Percentiles rank a stretch among this genome's conserved stretches.
phyloP scores from a whole-genome alignment of 805 yeast species.

The Tetrapisispora nanseiensis region DNA sequence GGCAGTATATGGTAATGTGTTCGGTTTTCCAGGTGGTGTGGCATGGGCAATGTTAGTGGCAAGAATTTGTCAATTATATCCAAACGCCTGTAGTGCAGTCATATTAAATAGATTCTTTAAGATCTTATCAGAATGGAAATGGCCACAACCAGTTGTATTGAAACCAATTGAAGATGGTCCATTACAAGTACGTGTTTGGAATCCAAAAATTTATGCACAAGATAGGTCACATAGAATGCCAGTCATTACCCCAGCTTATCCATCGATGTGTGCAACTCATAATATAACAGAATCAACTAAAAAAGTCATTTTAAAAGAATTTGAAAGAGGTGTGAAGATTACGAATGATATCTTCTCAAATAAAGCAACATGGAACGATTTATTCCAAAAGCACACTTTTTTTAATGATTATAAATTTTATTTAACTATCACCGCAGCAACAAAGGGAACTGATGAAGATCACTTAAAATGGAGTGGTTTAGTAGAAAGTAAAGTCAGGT shows the following conservation, averaged over 20 bases:
- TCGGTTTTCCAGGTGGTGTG: constrained; percentile 98
- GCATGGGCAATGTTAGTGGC: constrained; percentile 99
- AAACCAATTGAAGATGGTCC: constrained; percentile 97
- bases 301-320: constrained; percentile 67
- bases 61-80: constrained; percentile 90
- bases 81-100: constrained; percentile 89
- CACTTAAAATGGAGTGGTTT: constrained; percentile 88
- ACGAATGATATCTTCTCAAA: constrained; percentile 60
- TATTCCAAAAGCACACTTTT: constrained; percentile 72
- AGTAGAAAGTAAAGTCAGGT: constrained; percentile 79
- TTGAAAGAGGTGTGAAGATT: constrained; percentile 63
- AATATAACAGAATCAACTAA: constrained; percentile 87
- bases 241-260: constrained; percentile 84
- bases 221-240: constrained; percentile 94
- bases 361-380: constrained; percentile 58
- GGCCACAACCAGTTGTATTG: constrained; percentile 96
- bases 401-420: constrained; percentile 81
- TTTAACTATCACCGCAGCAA: constrained; percentile 68
- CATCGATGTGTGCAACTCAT: constrained; percentile 98
- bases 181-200: constrained; percentile 92
- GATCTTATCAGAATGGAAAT: constrained; percentile 81
- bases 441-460: constrained; percentile 65
- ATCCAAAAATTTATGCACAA: constrained; percentile 80
- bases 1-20: constrained; percentile 87
- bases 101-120: constrained; percentile 84